Percentiles rank a stretch among this genome's conserved stretches.
These are phyloP conservation scores for Juglanconis sp. DNA, from an alignment of 2,329 filamentous ascomycete genomes.

Conservation along the genomic window DNA sequence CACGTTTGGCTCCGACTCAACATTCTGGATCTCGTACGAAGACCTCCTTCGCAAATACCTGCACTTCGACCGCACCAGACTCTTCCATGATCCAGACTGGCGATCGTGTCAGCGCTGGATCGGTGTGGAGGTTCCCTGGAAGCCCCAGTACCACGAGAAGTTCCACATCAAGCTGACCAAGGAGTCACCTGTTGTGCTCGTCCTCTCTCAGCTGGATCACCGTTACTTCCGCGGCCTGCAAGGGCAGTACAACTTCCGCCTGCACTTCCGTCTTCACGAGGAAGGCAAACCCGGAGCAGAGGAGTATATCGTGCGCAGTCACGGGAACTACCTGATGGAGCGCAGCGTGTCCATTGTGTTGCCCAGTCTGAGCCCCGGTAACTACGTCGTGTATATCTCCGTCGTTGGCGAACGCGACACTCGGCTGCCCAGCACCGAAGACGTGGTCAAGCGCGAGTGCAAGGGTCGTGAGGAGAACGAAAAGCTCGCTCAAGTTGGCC, in stretches of 20 bases:
- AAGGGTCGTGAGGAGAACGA: slow-evolving; percentile 66
- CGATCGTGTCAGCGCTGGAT: slow-evolving; percentile 43
- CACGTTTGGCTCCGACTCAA: slow-evolving; percentile 73
- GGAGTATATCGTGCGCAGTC: slow-evolving; percentile 54
- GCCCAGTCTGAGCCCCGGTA: slow-evolving; percentile 64
- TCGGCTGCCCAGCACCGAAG: slow-evolving; percentile 53
- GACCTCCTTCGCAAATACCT: slow-evolving; percentile 59
- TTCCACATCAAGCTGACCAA: slow-evolving; percentile 50
- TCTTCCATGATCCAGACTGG: slow-evolving; percentile 55
- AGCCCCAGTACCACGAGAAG: slow-evolving; percentile 52
- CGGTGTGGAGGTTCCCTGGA: slow-evolving; percentile 51
- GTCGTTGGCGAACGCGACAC: slow-evolving; percentile 63
- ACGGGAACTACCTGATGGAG: slow-evolving; percentile 57
- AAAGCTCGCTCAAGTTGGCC: slow-evolving; percentile 69
- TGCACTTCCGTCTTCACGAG: slow-evolving; percentile 53
- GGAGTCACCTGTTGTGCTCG: slow-evolving; percentile 50
- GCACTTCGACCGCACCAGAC: slow-evolving; percentile 55
- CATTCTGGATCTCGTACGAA: slow-evolving; percentile 58
- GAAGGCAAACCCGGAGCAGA: slow-evolving; percentile 39
- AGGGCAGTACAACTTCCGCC: slow-evolving; percentile 53
- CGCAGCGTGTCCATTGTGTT: slow-evolving; percentile 77
- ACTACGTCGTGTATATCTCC: slow-evolving; percentile 73
- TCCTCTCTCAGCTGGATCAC: slow-evolving; percentile 55
- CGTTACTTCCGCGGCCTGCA: slow-evolving; percentile 56
- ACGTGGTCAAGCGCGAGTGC: slow-evolving; percentile 64